Percentiles rank a stretch among this genome's conserved stretches.
phyloP scores from a whole-genome alignment of 2,329 filamentous ascomycete genomes.

The Microdochium paspali region DNA sequence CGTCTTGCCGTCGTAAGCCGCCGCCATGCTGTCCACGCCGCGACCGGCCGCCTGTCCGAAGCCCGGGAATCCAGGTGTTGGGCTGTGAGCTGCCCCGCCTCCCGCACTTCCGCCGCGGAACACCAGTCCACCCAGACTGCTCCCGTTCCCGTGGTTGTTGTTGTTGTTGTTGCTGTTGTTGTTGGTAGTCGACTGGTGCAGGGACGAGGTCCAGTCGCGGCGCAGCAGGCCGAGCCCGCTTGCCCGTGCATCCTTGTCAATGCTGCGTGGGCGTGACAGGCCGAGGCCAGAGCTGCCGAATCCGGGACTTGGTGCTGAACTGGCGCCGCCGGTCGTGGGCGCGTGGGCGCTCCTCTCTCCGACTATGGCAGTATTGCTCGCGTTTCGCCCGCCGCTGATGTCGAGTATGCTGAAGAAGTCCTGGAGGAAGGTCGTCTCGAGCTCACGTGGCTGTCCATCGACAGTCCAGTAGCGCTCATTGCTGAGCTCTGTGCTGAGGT shows the following conservation, averaged over 20 bases:
- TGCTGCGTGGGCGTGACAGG: not conserved
- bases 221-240: not conserved
- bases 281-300: not conserved
- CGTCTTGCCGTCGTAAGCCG: not conserved
- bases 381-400: not conserved
- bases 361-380: not conserved
- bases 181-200: not conserved
- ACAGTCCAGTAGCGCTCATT: constrained; percentile 38
- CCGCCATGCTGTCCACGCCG: not conserved
- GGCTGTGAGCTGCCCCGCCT: no score
- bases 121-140: not conserved
- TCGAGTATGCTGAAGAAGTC: constrained; percentile 26
- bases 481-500: constrained; percentile 34
- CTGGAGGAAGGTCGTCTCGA: constrained; percentile 30
- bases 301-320: not conserved
- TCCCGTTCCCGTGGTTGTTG: not conserved
- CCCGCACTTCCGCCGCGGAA: no score
- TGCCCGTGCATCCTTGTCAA: not conserved
- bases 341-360: not conserved
- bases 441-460: constrained; percentile 28
- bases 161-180: not conserved
- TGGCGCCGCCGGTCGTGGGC: not conserved
- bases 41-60: no score
- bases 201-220: not conserved
- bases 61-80: no score